Conservation (phyloP, 495 filamentous ascomycete species). For the Daldinia concentrica region DNA sequence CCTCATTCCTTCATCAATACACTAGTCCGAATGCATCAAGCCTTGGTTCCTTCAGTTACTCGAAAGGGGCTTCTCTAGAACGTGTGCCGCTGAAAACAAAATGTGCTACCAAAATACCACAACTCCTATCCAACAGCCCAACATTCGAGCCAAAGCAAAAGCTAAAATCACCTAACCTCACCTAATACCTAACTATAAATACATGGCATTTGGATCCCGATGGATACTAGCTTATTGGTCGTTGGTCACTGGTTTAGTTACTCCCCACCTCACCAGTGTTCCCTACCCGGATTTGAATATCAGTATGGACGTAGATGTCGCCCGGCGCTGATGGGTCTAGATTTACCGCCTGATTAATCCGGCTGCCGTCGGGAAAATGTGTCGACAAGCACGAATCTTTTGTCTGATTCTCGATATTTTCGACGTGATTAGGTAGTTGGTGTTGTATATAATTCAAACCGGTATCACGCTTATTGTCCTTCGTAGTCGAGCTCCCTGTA, state of each 20-base stretch:
- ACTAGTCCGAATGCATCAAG: too few species aligned
- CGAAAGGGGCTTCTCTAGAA: too few species aligned
- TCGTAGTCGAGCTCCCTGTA: slow-evolving; percentile 3
- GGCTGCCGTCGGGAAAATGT: not conserved
- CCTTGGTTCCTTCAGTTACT: too few species aligned
- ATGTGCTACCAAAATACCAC: not conserved
- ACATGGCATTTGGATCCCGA: not conserved
- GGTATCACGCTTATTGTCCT: not conserved
- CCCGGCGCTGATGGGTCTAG: not conserved
- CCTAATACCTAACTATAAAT: not conserved
- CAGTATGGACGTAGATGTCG: slow-evolving; percentile 38
- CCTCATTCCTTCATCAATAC: too few species aligned
- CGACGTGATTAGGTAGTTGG: not conserved
- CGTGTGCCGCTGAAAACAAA: too few species aligned
- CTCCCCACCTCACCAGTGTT: slow-evolving; percentile 5
- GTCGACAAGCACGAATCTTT: not conserved
- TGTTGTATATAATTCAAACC: not conserved
- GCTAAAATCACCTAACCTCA: not conserved
- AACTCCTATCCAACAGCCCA: not conserved
- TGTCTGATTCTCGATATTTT: slow-evolving; percentile 3
- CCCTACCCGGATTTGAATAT: slow-evolving; percentile 27
- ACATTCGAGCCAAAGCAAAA: not conserved
- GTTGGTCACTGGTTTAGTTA: not conserved
- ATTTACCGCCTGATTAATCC: not conserved
- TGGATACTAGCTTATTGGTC: not conserved